phyloP scores from a whole-genome alignment of 441 rosid species.

The Macaranga tanarius region DNA sequence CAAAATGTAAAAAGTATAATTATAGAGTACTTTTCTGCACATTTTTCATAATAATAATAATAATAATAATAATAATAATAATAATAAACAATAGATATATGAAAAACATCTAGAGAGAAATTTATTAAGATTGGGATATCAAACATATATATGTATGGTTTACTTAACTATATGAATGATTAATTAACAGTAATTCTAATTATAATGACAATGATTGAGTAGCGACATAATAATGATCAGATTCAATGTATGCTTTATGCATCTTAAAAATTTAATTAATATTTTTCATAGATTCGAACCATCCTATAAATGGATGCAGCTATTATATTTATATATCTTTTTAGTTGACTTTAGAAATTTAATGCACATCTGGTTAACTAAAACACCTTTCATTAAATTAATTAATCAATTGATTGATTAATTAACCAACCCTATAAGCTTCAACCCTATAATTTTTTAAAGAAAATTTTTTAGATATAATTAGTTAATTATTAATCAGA shows the following conservation, averaged over 20 bases:
- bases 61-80: no score
- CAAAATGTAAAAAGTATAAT: no score
- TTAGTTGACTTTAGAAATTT: slow-evolving; percentile 26
- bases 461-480: no score
- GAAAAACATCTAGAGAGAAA: no score
- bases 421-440: background rate
- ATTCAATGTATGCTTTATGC: slow-evolving; percentile 27
- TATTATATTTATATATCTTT: slow-evolving; percentile 4
- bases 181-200: background rate
- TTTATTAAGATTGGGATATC: no score
- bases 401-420: no score
- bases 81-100: no score
- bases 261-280: background rate
- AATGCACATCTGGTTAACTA: slow-evolving; percentile 18
- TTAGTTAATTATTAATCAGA: no score
- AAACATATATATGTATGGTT: background rate
- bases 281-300: background rate
- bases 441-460: background rate
- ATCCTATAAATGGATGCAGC: slow-evolving; percentile 14
- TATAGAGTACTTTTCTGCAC: no score
- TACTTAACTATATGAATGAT: background rate
- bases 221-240: background rate
- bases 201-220: slow-evolving; percentile 18
- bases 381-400: background rate
- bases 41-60: no score